Conservation (phyloP, 1,284 basidiomycete genomes). For the Ceratobasidium sp. region DNA sequence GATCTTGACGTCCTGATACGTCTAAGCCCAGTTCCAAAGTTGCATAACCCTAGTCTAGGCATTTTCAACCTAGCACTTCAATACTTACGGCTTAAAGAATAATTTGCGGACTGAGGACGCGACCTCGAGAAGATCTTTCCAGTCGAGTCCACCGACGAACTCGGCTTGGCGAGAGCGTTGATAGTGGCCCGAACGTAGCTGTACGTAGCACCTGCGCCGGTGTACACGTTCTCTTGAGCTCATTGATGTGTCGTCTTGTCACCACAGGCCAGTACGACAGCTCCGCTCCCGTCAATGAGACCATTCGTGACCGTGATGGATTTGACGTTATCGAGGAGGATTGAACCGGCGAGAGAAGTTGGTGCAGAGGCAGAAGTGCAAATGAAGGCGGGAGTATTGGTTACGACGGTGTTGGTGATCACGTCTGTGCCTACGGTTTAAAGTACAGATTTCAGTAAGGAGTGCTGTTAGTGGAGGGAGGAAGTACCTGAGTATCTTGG, state of each 20-base stretch:
- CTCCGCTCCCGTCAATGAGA: constrained; percentile 63
- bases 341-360: constrained; percentile 61
- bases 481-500: constrained; percentile 56
- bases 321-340: constrained; percentile 57
- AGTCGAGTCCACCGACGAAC: constrained; percentile 65
- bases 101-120: constrained; percentile 75
- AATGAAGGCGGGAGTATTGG: constrained; percentile 57
- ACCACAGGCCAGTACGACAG: constrained; percentile 62
- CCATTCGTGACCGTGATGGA: constrained; percentile 49
- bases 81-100: constrained; percentile 61
- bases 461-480: too few species aligned
- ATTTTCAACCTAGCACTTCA: constrained; percentile 62
- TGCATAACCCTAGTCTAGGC: constrained; percentile 58
- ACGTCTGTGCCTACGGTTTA: constrained; percentile 65
- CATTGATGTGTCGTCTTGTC: constrained; percentile 66
- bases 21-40: constrained; percentile 61
- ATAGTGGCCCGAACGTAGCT: constrained; percentile 65
- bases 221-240: constrained; percentile 72
- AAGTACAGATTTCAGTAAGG: constrained; percentile 39
- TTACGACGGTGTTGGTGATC: constrained; percentile 69
- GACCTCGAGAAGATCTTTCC: constrained; percentile 70
- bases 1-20: constrained; percentile 68
- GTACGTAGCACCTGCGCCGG: constrained; percentile 59
- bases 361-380: constrained; percentile 62
- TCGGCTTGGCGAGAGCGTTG: constrained; percentile 63